Evolutionary conservation across 345 rosid genomes (phyloP).

Genomic region (Nephelium lappaceum): DNA sequence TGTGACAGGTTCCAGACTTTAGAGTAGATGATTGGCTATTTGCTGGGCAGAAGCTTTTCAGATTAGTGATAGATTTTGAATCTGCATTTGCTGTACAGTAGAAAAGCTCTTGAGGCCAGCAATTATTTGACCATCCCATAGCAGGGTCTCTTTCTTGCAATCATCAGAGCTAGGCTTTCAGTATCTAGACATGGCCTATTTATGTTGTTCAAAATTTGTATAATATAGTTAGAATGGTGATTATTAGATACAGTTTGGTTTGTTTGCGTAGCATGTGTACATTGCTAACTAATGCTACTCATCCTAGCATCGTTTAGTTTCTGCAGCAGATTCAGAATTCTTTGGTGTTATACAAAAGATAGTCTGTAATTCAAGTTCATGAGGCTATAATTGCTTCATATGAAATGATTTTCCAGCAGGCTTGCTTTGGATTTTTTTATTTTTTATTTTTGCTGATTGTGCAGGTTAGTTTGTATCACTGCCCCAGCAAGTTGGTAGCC

Average conservation of each 20-base stretch:
- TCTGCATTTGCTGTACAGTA: slow-evolving; percentile 39
- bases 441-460: neutral
- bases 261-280: slow-evolving; percentile 42
- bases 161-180: slow-evolving; percentile 20
- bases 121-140: slow-evolving; percentile 10
- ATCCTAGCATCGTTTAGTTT: slow-evolving; percentile 26
- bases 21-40: slow-evolving; percentile 34
- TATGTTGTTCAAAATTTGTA: slow-evolving; percentile 39
- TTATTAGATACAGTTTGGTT: slow-evolving; percentile 37
- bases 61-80: slow-evolving; percentile 19
- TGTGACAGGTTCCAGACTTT: slow-evolving; percentile 30
- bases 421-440: neutral
- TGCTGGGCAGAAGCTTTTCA: slow-evolving; percentile 22
- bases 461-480: neutral
- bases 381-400: slow-evolving; percentile 30
- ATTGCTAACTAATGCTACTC: slow-evolving; percentile 48
- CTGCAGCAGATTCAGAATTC: slow-evolving; percentile 48
- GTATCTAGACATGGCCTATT: slow-evolving; percentile 18
- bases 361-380: slow-evolving; percentile 44
- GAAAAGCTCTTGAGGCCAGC: slow-evolving; percentile 18
- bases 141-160: slow-evolving; percentile 21
- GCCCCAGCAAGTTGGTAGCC: neutral
- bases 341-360: slow-evolving; percentile 33
- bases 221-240: slow-evolving; percentile 37
- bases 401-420: slow-evolving; percentile 14